Evolutionary conservation across 2,329 filamentous ascomycete genomes (phyloP).

Genomic region (Ophiostoma novo-ulmi): DNA sequence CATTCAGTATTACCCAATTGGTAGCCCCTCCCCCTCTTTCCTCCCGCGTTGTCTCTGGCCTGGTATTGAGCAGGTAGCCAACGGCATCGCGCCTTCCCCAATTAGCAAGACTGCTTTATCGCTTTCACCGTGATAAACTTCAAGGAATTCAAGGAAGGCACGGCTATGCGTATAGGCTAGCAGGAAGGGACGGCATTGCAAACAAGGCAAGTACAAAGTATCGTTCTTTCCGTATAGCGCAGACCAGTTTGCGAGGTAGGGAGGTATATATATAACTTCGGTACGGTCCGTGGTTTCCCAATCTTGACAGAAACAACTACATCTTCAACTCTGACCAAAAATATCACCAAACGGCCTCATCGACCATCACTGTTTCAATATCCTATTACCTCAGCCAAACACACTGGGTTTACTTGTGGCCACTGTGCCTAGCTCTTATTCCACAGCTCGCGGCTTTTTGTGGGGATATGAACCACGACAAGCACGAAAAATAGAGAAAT

Average conservation of each 20-base stretch:
- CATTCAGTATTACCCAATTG: background rate
- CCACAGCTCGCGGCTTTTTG: constrained; percentile 13
- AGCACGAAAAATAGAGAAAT: background rate
- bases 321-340: background rate
- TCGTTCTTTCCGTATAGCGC: background rate
- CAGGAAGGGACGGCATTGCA: constrained; percentile 1
- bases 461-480: constrained; percentile 13
- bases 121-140: background rate
- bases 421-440: constrained; percentile 12
- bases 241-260: background rate
- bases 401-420: background rate
- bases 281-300: constrained; percentile 3
- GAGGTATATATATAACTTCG: background rate
- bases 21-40: background rate
- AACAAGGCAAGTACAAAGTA: background rate
- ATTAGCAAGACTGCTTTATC: background rate
- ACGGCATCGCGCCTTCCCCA: constrained; percentile 11
- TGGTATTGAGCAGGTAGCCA: background rate
- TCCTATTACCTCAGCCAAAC: background rate
- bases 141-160: background rate
- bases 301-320: background rate
- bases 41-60: background rate
- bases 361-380: background rate
- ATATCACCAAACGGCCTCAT: background rate
- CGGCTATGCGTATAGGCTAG: background rate